These are phyloP conservation scores for Arabis alpina DNA, from an alignment of 345 rosid species.

Conservation along the genomic window DNA sequence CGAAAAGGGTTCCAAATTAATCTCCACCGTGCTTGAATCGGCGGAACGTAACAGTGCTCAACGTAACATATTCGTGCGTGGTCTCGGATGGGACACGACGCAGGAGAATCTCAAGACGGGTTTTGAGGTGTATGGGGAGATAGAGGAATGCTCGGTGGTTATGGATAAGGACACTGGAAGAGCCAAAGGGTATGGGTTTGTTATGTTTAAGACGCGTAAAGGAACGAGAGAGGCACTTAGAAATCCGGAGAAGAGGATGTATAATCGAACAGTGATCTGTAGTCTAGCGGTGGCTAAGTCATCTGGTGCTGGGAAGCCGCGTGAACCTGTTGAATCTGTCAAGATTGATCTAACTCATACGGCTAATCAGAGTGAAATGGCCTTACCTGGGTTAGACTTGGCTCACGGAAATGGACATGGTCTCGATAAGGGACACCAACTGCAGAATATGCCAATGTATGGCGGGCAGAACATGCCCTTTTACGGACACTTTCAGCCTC, in stretches of 20 bases:
- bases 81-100: conserved; percentile 50
- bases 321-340: conserved; percentile 39
- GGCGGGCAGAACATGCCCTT: conserved; percentile 41
- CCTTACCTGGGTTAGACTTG: conserved; percentile 21
- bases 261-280: conserved; percentile 40
- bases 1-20: conserved; percentile 31
- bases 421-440: conserved; percentile 28
- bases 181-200: conserved; percentile 49
- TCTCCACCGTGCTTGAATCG: conserved; percentile 33
- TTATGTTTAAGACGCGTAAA: conserved; percentile 44
- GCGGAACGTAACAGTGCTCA: conserved; percentile 43
- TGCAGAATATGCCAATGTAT: conserved; percentile 32
- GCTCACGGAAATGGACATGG: conserved; percentile 20
- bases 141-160: conserved; percentile 48
- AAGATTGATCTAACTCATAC: conserved; percentile 38
- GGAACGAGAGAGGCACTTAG: conserved; percentile 45
- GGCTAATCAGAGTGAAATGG: conserved; percentile 38
- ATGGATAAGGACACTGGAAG: conserved; percentile 45
- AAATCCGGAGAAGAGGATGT: conserved; percentile 49
- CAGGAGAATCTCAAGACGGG: conserved; percentile 44
- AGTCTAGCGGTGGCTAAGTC: conserved; percentile 41
- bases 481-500: conserved; percentile 34
- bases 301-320: conserved; percentile 18
- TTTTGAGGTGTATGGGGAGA: conserved; percentile 41
- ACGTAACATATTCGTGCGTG: conserved; percentile 50